phyloP scores from a whole-genome alignment of 345 rosid genomes.

The Dovyalis caffra region DNA sequence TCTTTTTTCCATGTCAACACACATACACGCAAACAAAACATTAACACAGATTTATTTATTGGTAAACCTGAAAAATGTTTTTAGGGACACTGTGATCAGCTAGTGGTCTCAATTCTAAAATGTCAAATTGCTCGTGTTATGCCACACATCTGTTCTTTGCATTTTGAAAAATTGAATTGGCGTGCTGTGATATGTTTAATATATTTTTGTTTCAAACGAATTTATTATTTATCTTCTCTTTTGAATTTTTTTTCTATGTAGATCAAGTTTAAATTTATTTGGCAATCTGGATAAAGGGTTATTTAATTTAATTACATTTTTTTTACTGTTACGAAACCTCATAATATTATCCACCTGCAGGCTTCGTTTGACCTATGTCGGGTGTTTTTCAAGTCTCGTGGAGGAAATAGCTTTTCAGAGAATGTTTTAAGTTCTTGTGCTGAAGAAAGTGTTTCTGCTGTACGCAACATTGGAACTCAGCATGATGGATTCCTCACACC shows the following conservation, averaged over 20 bases:
- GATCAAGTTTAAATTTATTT: background rate
- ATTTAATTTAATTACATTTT: background rate
- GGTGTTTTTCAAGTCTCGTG: constrained; percentile 38
- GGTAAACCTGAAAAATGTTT: too few relatives aligned
- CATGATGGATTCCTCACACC: constrained; percentile 32
- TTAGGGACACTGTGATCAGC: too few relatives aligned
- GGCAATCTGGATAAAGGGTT: background rate
- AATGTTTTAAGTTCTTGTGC: constrained; percentile 38
- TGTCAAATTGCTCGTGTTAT: background rate
- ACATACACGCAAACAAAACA: too few relatives aligned
- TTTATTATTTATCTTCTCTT: background rate
- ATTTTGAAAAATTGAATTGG: background rate
- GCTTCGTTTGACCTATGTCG: constrained; percentile 53
- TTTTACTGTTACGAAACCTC: background rate
- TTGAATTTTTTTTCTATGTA: background rate
- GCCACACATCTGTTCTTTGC: background rate
- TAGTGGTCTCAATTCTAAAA: background rate
- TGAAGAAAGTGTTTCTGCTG: constrained; percentile 43
- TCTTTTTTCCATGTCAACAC: too few relatives aligned
- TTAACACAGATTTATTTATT: too few relatives aligned
- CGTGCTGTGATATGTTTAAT: background rate
- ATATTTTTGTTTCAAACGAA: background rate
- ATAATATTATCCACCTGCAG: constrained; percentile 13
- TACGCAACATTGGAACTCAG: constrained; percentile 35
- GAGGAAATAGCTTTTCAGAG: constrained; percentile 33